Percentiles rank a stretch among this genome's conserved stretches.
Conservation (phyloP, 116 monocot genomes). For the Iris pallida region DNA sequence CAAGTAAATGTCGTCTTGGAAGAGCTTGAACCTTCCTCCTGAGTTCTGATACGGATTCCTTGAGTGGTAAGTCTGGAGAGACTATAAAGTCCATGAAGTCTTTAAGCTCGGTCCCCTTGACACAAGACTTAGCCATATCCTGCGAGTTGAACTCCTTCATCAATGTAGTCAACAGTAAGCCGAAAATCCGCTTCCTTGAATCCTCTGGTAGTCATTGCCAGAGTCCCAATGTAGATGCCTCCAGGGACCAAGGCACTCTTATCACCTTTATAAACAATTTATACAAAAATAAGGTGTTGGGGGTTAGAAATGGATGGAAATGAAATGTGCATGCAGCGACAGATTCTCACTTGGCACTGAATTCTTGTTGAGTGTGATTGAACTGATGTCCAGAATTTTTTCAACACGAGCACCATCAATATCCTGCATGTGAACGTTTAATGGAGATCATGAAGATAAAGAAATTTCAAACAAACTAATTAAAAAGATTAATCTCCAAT, state of each 20-base stretch:
- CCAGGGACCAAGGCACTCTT: constrained; percentile 36
- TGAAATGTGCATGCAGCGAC: not conserved
- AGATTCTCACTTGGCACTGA: constrained; percentile 22
- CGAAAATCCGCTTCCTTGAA: constrained; percentile 36
- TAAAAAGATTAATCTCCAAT: too few species aligned
- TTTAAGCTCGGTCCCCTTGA: constrained; percentile 25
- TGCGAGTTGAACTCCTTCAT: constrained; percentile 40
- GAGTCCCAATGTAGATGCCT: constrained; percentile 44
- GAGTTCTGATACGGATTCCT: too few species aligned
- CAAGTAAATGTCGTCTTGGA: too few species aligned
- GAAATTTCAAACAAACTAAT: too few species aligned
- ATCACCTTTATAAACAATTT: constrained; percentile 21
- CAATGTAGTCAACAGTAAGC: constrained; percentile 30
- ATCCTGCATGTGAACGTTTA: too few species aligned
- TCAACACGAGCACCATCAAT: constrained; percentile 33
- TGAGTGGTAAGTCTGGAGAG: constrained; percentile 22
- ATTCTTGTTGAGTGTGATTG: constrained; percentile 50
- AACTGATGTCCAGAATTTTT: constrained; percentile 30
- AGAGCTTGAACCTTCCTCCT: constrained; percentile 32
- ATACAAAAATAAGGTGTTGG: not conserved
- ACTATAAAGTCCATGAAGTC: constrained; percentile 21
- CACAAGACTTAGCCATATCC: constrained; percentile 21
- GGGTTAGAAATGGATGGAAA: not conserved
- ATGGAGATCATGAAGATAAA: too few species aligned
- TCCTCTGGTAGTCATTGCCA: constrained; percentile 61